Conservation (phyloP, 208 protist species). For the Trypanosoma caninum region DNA sequence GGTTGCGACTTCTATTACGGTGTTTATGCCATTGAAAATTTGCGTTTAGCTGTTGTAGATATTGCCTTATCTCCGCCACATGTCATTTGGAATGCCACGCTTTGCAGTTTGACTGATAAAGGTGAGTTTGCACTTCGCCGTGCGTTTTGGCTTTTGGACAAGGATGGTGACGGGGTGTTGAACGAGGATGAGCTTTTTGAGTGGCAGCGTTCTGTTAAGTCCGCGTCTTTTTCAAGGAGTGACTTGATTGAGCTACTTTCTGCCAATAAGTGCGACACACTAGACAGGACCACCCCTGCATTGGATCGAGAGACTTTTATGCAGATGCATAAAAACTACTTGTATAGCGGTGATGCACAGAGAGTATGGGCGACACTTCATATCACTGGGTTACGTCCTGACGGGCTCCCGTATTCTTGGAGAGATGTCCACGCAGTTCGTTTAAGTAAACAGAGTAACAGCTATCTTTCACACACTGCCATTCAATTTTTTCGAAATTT, state of each 20-base stretch:
- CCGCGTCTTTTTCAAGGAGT: slow-evolving; percentile 30
- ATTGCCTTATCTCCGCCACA: slow-evolving; percentile 63
- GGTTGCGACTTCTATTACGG: slow-evolving; percentile 73
- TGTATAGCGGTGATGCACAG: slow-evolving; percentile 29
- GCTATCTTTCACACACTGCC: slow-evolving; percentile 73
- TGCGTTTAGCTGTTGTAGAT: slow-evolving; percentile 34
- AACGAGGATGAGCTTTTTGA: slow-evolving; percentile 51
- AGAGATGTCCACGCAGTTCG: slow-evolving; percentile 68
- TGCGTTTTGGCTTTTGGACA: slow-evolving; percentile 85
- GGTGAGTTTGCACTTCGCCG: slow-evolving; percentile 56
- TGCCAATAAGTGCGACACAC: background rate
- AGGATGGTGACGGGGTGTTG: slow-evolving; percentile 65
- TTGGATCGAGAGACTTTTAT: slow-evolving; percentile 30
- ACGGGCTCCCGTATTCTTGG: slow-evolving; percentile 79
- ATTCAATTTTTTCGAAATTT: slow-evolving; percentile 85
- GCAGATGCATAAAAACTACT: slow-evolving; percentile 34
- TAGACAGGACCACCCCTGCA: background rate
- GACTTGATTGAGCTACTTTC: slow-evolving; percentile 36
- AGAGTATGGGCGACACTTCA: slow-evolving; percentile 82
- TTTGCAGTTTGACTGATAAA: slow-evolving; percentile 42
- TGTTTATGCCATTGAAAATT: slow-evolving; percentile 24
- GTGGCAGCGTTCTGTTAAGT: slow-evolving; percentile 56
- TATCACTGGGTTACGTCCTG: slow-evolving; percentile 48
- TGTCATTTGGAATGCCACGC: slow-evolving; percentile 62
- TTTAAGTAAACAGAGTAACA: slow-evolving; percentile 57